Evolutionary conservation across 1,284 basidiomycete species (phyloP).

Genomic region (Chondrostereum purpureum): DNA sequence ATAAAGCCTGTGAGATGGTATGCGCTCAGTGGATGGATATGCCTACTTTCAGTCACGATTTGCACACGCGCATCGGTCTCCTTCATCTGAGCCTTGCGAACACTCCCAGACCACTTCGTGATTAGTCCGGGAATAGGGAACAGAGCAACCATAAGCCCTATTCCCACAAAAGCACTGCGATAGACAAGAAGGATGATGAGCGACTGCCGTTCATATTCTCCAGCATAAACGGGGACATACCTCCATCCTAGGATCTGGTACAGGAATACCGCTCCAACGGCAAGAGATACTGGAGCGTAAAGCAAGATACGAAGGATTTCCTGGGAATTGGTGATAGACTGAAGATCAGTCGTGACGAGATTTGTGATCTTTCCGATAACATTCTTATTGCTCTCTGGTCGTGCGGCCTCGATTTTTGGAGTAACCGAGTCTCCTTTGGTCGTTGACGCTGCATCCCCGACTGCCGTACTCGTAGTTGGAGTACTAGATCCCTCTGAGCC

Average conservation of each 20-base stretch:
- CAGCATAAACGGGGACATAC: slow-evolving; percentile 15
- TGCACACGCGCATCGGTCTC: slow-evolving; percentile 28
- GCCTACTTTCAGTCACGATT: slow-evolving; percentile 36
- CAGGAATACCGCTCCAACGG: slow-evolving; percentile 35
- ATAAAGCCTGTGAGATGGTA: background rate
- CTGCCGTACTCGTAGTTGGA: background rate
- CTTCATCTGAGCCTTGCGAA: slow-evolving; percentile 24
- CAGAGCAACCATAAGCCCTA: slow-evolving; percentile 39
- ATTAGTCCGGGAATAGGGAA: slow-evolving; percentile 43
- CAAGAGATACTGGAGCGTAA: slow-evolving; percentile 15
- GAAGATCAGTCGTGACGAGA: slow-evolving; percentile 24
- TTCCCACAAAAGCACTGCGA: slow-evolving; percentile 42
- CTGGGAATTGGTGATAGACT: slow-evolving; percentile 36
- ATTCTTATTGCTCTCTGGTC: too few relatives aligned
- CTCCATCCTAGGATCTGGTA: slow-evolving; percentile 39
- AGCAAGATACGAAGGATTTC: background rate
- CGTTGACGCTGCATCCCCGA: background rate
- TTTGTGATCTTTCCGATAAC: slow-evolving; percentile 19
- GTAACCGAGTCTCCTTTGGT: too few relatives aligned
- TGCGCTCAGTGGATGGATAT: too few relatives aligned
- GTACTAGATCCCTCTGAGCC: too few relatives aligned
- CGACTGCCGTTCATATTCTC: background rate
- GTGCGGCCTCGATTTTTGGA: too few relatives aligned
- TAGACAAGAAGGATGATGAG: background rate
- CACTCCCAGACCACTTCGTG: slow-evolving; percentile 22